These are phyloP conservation scores for Malus sylvestris DNA, from an alignment of 306 rosid species.

Conservation along the genomic window DNA sequence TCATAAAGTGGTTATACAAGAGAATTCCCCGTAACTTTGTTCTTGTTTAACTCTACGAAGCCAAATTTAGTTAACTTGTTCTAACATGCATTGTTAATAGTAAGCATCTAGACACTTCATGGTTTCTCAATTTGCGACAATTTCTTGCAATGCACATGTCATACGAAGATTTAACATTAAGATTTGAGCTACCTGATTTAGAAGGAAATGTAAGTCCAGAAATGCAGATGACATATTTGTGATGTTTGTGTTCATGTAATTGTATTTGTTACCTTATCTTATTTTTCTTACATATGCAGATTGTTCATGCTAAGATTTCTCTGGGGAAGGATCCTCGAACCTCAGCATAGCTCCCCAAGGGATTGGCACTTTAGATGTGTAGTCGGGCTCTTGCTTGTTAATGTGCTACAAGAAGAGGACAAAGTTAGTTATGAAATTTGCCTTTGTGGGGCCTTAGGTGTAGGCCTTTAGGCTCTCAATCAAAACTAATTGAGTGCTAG, in stretches of 20 bases:
- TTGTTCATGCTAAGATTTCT: too few relatives aligned
- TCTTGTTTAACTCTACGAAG: neutral
- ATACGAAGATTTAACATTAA: neutral
- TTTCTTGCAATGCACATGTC: neutral
- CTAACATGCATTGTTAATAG: too few relatives aligned
- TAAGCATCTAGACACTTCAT: neutral
- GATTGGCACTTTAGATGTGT: too few relatives aligned
- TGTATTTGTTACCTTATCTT: neutral
- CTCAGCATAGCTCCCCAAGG: too few relatives aligned
- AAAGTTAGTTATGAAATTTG: too few relatives aligned
- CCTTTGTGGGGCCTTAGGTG: too few relatives aligned
- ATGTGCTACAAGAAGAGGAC: too few relatives aligned
- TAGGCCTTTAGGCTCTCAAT: too few relatives aligned
- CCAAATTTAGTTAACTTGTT: neutral
- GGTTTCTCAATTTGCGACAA: neutral
- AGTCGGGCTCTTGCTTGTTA: too few relatives aligned
- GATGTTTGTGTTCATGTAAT: neutral
- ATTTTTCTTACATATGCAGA: neutral
- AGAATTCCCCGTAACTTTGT: neutral
- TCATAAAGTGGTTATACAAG: neutral
- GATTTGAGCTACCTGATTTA: neutral
- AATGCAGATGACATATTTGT: too few relatives aligned
- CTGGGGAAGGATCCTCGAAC: too few relatives aligned
- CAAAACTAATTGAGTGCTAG: too few relatives aligned
- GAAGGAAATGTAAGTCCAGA: neutral